Evolutionary conservation across 1,284 basidiomycete species (phyloP), one percentile per base, ranked within the genome.

Genomic region (Athelia psychrophila): DNA sequence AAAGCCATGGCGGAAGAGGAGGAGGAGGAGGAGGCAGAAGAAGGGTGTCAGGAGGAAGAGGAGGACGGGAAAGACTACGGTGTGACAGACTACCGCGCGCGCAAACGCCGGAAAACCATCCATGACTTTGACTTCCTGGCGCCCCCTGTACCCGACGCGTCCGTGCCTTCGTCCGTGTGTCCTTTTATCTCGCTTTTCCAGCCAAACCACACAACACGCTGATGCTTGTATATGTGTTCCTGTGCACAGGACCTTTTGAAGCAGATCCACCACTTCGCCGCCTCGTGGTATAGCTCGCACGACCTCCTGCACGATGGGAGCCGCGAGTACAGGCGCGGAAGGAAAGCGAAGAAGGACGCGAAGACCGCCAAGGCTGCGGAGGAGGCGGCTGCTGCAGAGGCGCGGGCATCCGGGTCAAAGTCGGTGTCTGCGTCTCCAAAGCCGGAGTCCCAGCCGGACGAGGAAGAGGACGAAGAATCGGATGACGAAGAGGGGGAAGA

Each of bases 211-310:
- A 35, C 10, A 35, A 35, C 33, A n/a, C n/a, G n/a, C n/a, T n/a
- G n/a, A n/a, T 35, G 33, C 33, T n/a, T n/a, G 10, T 35, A 10
- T n/a, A 10, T 35, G 12, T n/a, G 33, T n/a, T 35, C 12, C 33
- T n/a, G 38, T 42, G 36, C 36, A 19, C 48, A 90, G 87, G 87
- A 90, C 57, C 64, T 89, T 3, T 64, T 90, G 44, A 88, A 89
- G 72, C 77, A 73, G 48, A 78, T 90, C 48, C 88, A 90, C 57
- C 72, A 83, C 60, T 83, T 84, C 54, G 75, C 87, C 13, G 81
- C 79, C 52, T 71, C 72, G 27, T 84, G 83, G 60, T 90, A 88
- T 58, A 68, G 72, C 20, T 79, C 82, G 55, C 72, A 72, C 54
- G 86, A 83, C 0, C 76, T 86, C 54, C 63, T 89, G 3, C 69